Evolutionary conservation across 1,284 basidiomycete species (phyloP).

Genomic region (Porogramme epimiltina): DNA sequence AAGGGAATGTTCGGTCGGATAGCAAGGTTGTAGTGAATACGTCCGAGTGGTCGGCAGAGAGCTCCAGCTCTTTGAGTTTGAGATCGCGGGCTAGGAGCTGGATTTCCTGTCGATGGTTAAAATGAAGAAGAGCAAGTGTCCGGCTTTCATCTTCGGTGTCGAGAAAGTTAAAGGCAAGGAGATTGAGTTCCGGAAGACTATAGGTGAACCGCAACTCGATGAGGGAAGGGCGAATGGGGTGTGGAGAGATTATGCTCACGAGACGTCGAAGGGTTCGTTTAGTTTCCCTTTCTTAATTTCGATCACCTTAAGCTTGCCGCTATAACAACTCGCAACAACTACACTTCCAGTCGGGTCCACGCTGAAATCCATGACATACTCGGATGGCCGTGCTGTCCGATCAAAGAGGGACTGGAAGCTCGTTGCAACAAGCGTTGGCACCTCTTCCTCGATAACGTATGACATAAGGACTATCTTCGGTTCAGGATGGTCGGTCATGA

Average conservation of each 20-base stretch:
- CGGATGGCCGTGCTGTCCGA: conserved; percentile 54
- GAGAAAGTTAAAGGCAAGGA: conserved; percentile 73
- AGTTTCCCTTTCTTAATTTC: conserved; percentile 53
- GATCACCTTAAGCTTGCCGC: conserved; percentile 67
- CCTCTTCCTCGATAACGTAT: conserved; percentile 43
- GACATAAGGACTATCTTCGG: conserved; percentile 65
- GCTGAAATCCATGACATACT: conserved; percentile 67
- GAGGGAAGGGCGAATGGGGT: neutral
- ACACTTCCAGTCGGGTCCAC: conserved; percentile 62
- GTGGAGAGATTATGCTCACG: conserved; percentile 50
- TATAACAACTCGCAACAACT: conserved; percentile 66
- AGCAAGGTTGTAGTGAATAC: conserved; percentile 44
- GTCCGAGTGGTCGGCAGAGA: conserved; percentile 53
- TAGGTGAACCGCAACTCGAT: conserved; percentile 3
- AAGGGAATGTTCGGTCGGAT: conserved; percentile 28
- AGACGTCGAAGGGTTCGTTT: conserved; percentile 60
- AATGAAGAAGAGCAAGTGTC: conserved; percentile 67
- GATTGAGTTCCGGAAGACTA: conserved; percentile 76
- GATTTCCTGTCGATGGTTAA: conserved; percentile 62
- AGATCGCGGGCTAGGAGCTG: conserved; percentile 65
- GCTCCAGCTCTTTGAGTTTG: conserved; percentile 47
- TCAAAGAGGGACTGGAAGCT: conserved; percentile 56
- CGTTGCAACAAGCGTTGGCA: conserved; percentile 39
- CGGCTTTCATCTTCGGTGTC: conserved; percentile 41
- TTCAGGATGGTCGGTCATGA: conserved; percentile 73